Percentiles rank a stretch among this genome's conserved stretches.
These are phyloP conservation scores for Geranomyces variabilis DNA, from an alignment of 192 early-diverging fungal genomes.

Conservation along the genomic window DNA sequence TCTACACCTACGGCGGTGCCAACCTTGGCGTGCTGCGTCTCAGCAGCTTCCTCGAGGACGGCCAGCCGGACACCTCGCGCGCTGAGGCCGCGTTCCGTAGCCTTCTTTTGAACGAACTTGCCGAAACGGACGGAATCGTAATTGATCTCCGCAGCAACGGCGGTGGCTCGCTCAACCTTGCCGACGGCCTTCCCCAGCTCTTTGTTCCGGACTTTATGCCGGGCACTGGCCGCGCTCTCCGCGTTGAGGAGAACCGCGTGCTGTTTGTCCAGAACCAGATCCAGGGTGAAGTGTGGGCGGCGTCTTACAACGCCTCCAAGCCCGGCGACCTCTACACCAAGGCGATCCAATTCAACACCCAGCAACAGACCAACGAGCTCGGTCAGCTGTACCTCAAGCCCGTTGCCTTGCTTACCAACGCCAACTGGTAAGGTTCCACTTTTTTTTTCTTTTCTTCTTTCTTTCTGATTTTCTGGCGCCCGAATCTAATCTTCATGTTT, in stretches of 20 bases:
- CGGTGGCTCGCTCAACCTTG: conserved; percentile 28
- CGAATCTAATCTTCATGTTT: too few species aligned
- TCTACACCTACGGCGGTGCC: conserved; percentile 4
- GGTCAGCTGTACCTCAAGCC: conserved; percentile 29
- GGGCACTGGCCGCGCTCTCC: background rate
- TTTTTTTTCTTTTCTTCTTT: too few species aligned
- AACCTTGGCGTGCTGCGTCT: conserved; percentile 38
- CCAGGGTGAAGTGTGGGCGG: background rate
- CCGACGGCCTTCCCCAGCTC: conserved; percentile 33
- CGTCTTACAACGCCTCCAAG: background rate
- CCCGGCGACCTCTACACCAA: background rate
- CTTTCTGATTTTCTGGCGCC: too few species aligned
- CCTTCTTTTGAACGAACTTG: conserved; percentile 27
- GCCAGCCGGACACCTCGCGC: background rate
- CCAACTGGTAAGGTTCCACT: background rate
- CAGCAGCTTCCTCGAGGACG: conserved; percentile 8
- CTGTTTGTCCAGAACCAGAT: background rate
- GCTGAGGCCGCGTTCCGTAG: background rate
- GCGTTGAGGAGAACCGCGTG: background rate
- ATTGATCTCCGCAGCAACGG: conserved; percentile 37
- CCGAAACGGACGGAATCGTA: conserved; percentile 30
- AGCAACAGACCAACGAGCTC: background rate
- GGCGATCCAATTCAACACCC: background rate
- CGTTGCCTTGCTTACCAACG: conserved; percentile 25
- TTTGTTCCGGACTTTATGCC: conserved; percentile 11